Evolutionary conservation across 2,329 filamentous ascomycete genomes (phyloP).

Genomic region (Penicillium sp.): DNA sequence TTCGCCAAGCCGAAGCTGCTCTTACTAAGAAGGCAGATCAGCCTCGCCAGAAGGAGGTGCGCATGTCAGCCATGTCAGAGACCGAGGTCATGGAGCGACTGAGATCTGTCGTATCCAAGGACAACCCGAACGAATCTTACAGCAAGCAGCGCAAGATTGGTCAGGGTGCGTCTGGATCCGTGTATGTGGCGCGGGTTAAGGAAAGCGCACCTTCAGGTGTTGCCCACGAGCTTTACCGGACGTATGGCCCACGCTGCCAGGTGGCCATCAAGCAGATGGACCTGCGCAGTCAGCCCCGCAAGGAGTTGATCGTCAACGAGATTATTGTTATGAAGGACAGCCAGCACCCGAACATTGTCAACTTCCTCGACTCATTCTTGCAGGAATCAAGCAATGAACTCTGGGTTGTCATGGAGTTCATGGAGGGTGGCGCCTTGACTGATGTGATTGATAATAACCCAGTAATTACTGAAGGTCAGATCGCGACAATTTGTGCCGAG

Average conservation of each 20-base stretch:
- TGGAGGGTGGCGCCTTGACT: conserved; percentile 96
- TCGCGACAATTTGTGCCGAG: conserved; percentile 94
- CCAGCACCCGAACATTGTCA: conserved; percentile 97
- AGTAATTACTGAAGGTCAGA: conserved; percentile 91
- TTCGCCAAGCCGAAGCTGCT: conserved; percentile 87
- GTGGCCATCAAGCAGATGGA: conserved; percentile 99
- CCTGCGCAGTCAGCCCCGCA: conserved; percentile 90
- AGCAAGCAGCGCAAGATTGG: conserved; percentile 99
- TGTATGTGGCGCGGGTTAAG: conserved; percentile 95
- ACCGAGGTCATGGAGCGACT: conserved; percentile 95
- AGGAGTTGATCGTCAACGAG: conserved; percentile 98
- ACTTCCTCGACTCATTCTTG: conserved; percentile 95
- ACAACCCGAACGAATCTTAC: conserved; percentile 91
- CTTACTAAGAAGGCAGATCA: conserved; percentile 71
- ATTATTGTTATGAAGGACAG: conserved; percentile 99
- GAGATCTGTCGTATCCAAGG: conserved; percentile 90
- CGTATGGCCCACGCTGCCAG: conserved; percentile 77
- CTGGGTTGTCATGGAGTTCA: conserved; percentile 99
- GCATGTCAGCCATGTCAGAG: conserved; percentile 98
- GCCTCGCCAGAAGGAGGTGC: conserved; percentile 83
- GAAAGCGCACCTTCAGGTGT: conserved; percentile 78
- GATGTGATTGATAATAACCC: conserved; percentile 99
- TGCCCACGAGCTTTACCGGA: conserved; percentile 73
- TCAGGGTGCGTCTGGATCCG: conserved; percentile 94
- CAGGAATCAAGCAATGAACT: conserved; percentile 91